A percentile compares a stretch with the other conserved stretches of the same genome.
phyloP scores from a whole-genome alignment of 176 grass and related monocot genomes.

The Oryza rufipogon region DNA sequence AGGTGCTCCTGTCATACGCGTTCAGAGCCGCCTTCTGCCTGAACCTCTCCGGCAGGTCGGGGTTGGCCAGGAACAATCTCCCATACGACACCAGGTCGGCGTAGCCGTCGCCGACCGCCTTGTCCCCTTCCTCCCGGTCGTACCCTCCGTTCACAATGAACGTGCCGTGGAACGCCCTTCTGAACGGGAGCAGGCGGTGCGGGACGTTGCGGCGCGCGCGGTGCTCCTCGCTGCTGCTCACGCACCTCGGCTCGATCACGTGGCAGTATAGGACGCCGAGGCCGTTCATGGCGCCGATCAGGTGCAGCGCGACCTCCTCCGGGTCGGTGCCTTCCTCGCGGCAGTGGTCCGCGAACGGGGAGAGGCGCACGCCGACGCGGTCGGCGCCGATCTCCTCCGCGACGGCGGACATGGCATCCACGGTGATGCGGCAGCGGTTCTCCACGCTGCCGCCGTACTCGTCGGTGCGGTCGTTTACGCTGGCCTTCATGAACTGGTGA shows the following conservation, averaged over 20 bases:
- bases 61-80: conserved; percentile 82
- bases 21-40: conserved; percentile 52
- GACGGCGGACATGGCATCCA: no score
- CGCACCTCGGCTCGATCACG: conserved; percentile 85
- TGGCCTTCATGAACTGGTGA: no score
- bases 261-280: conserved; percentile 78
- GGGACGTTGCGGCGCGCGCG: conserved; percentile 27
- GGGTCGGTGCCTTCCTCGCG: no score
- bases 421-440: no score
- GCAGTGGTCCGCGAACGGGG: no score
- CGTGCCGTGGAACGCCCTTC: conserved; percentile 60
- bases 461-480: no score
- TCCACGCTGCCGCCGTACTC: no score
- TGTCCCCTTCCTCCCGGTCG: conserved; percentile 73
- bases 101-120: conserved; percentile 32
- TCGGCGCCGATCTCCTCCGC: no score
- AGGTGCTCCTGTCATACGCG: conserved; percentile 75
- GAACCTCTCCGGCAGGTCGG: conserved; percentile 80
- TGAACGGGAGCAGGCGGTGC: background rate
- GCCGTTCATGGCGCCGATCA: conserved; percentile 59
- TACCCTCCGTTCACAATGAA: conserved; percentile 89
- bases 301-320: conserved; percentile 12
- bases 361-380: no score
- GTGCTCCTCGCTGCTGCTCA: conserved; percentile 63
- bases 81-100: conserved; percentile 85